Base-by-base conservation (phyloP, 2,329 filamentous ascomycete species). In the Colletotrichum sp. region DNA sequence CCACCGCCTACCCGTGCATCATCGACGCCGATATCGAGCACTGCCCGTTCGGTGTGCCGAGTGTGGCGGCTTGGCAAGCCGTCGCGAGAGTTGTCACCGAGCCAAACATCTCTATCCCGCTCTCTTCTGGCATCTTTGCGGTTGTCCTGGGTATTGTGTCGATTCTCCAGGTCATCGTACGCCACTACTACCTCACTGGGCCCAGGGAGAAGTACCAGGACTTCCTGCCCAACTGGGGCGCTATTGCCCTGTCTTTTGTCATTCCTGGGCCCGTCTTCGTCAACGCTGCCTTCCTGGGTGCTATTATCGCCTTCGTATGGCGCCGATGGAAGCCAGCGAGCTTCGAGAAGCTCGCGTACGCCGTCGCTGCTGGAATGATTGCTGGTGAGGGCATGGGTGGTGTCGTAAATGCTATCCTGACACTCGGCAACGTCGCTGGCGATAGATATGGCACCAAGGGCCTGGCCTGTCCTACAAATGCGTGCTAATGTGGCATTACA, bases 311-410 rank as follows among this genome's bases (percentile, higher is more conserved):
- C 16, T 87, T 85, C 69, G 70, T 88, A 77, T 93, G 91, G 91
- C 85, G 84, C 64, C 91, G 88, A 85, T 88, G 85, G 80, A 88
- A 86, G 78, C 85, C 89, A 10, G 84, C 84, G 68, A 85, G 82
- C 61, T 93, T 91, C 81, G 91, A 92, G 75, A 85, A 90, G 36
- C 91, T 90, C 78, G 89, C 89, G 15, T 93, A 91, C 78, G 90
- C 90, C 12, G 84, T 92, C 58, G 91, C 89, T 4, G 89, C 89
- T 36, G 91, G 91, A 62, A 85, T 92, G 77, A 93, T 93, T 80
- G 91, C 91, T 5, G 91, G 91, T 7, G 91, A 93, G 83, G 91
- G 91, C 71, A 88, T 93, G 70, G 91, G 91, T 39, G 91, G 91
- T 77, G 90, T 92, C n/a, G 80, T 93, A 18, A 73, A 74, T 32